phyloP scores from a whole-genome alignment of 2,329 filamentous ascomycete genomes.

The Camptophora hylomeconis region DNA sequence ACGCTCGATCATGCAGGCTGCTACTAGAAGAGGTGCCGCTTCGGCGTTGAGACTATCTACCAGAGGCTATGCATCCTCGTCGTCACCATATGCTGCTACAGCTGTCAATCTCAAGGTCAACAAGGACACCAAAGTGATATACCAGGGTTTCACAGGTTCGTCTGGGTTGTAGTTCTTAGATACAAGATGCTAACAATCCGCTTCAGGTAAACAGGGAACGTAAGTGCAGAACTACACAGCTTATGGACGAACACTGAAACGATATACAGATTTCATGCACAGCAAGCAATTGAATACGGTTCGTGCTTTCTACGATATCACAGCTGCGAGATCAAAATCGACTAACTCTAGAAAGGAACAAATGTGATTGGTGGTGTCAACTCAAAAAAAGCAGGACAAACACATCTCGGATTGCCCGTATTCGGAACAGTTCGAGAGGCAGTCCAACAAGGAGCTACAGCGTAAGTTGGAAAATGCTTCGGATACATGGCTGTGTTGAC shows the following conservation, averaged over 20 bases:
- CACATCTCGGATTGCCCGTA: slow-evolving; percentile 82
- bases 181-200: slow-evolving; percentile 24
- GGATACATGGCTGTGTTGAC: no score
- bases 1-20: no score
- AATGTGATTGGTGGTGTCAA: slow-evolving; percentile 97
- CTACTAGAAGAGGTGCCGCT: no score
- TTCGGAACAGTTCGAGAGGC: slow-evolving; percentile 83
- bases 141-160: slow-evolving; percentile 94
- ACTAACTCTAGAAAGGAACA: slow-evolving; percentile 51
- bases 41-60: no score
- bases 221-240: slow-evolving; percentile 2
- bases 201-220: slow-evolving; percentile 14
- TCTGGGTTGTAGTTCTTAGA: slow-evolving; percentile 61
- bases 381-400: slow-evolving; percentile 91
- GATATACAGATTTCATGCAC: slow-evolving; percentile 90
- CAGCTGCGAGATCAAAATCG: slow-evolving; percentile 3
- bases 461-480: no score
- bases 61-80: no score
- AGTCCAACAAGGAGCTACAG: slow-evolving; percentile 77
- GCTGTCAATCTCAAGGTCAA: slow-evolving; percentile 86
- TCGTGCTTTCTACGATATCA: slow-evolving; percentile 30
- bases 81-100: slow-evolving; percentile 58
- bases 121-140: slow-evolving; percentile 83
- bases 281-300: slow-evolving; percentile 98
- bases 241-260: no score